These are phyloP conservation scores for Tephrocybe sp. DNA, from an alignment of 768 basidiomycete species.

Conservation along the genomic window DNA sequence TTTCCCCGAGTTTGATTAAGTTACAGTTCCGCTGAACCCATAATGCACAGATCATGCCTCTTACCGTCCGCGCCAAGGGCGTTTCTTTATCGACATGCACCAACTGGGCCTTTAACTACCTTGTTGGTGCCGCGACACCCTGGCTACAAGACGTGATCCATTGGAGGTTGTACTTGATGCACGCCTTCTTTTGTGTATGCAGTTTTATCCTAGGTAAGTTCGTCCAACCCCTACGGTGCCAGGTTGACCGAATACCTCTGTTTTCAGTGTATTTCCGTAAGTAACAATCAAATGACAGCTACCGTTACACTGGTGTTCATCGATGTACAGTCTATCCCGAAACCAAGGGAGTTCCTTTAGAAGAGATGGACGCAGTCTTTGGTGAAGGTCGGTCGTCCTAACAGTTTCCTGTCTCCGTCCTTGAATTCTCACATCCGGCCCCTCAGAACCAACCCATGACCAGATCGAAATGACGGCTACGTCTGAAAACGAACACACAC, in stretches of 20 bases:
- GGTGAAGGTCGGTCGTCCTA: conserved; percentile 63
- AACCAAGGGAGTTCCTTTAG: conserved; percentile 81
- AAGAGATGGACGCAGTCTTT: conserved; percentile 89
- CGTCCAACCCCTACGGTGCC: not conserved
- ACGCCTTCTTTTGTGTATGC: conserved; percentile 88
- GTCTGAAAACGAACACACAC: conserved; percentile 7
- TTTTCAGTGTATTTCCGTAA: conserved; percentile 70
- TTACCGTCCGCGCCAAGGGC: conserved; percentile 86
- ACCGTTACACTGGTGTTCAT: conserved; percentile 6
- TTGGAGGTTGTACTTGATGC: conserved; percentile 95
- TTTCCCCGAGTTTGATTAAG: conserved; percentile 6
- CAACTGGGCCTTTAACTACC: conserved; percentile 82
- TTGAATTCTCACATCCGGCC: not conserved
- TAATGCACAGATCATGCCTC: conserved; percentile 71
- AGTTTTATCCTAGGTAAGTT: conserved; percentile 72
- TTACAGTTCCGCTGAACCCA: conserved; percentile 5
- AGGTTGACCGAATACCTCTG: not conserved
- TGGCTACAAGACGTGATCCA: conserved; percentile 84
- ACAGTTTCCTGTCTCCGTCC: not conserved
- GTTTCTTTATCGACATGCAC: conserved; percentile 94
- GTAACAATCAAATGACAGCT: conserved; percentile 23
- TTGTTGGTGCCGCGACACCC: conserved; percentile 87
- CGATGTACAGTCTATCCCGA: conserved; percentile 69
- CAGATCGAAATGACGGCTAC: not conserved
- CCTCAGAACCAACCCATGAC: conserved; percentile 4